These are phyloP conservation scores for Elsinoe fawcettii DNA, from an alignment of 2,329 filamentous ascomycete species.

Conservation along the genomic window DNA sequence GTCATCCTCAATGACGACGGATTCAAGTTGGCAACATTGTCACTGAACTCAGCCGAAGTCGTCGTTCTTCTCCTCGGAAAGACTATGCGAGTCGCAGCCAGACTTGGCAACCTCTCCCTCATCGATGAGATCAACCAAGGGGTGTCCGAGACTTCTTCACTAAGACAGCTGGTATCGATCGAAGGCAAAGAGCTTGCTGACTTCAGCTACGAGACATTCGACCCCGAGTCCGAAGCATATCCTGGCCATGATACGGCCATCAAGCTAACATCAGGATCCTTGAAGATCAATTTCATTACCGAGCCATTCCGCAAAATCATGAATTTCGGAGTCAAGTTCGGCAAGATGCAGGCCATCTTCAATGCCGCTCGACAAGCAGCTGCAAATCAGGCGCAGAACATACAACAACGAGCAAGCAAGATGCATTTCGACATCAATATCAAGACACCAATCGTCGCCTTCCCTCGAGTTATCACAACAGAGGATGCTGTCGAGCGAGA, in stretches of 20 bases:
- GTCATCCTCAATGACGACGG: constrained; percentile 97
- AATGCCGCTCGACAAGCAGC: constrained; percentile 94
- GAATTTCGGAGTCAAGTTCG: constrained; percentile 96
- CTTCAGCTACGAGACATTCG: constrained; percentile 95
- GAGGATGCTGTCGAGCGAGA: constrained; percentile 67
- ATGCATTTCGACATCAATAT: constrained; percentile 92
- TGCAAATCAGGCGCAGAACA: constrained; percentile 83
- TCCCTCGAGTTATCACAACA: constrained; percentile 64
- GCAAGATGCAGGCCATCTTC: constrained; percentile 98
- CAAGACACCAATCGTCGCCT: constrained; percentile 92
- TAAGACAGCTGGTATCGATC: constrained; percentile 85
- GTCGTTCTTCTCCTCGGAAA: constrained; percentile 79
- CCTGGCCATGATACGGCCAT: constrained; percentile 93
- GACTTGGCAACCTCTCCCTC: constrained; percentile 77
- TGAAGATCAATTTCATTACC: constrained; percentile 94
- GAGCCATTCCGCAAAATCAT: constrained; percentile 98
- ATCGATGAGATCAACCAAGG: constrained; percentile 92
- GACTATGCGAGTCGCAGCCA: constrained; percentile 79
- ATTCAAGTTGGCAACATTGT: constrained; percentile 84
- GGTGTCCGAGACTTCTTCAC: constrained; percentile 68
- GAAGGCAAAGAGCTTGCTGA: constrained; percentile 93
- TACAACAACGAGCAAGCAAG: constrained; percentile 81
- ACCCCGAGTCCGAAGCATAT: constrained; percentile 65
- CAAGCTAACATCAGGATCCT: constrained; percentile 81
- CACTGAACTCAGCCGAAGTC: constrained; percentile 85